Percentiles rank a stretch among this genome's conserved stretches.
These are phyloP conservation scores for Oidiodendron maius DNA, from an alignment of 495 filamentous ascomycete genomes.

Conservation along the genomic window DNA sequence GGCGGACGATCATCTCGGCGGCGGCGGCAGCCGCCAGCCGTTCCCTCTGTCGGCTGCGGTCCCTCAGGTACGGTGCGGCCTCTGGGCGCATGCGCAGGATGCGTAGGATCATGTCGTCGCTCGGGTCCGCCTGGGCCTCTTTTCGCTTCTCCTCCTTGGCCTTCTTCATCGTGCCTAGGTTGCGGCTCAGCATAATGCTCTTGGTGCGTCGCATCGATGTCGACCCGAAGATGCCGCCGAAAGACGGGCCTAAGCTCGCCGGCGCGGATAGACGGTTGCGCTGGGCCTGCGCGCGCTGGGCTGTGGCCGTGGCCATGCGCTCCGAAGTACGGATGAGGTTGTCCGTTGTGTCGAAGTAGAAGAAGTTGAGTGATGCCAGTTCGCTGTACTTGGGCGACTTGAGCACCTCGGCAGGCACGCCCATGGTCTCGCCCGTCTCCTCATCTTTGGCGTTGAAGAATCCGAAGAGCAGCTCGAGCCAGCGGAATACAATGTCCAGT, in stretches of 20 bases:
- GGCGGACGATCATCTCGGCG: slow-evolving; percentile 89
- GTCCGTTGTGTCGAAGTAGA: slow-evolving; percentile 93
- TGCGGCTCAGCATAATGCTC: slow-evolving; percentile 90
- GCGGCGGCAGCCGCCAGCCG: slow-evolving; percentile 82
- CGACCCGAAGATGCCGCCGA: slow-evolving; percentile 63
- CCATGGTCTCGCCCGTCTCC: slow-evolving; percentile 74
- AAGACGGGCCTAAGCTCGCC: slow-evolving; percentile 45
- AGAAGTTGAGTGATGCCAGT: slow-evolving; percentile 91
- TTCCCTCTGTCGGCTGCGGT: slow-evolving; percentile 90
- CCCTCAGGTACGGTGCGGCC: slow-evolving; percentile 82
- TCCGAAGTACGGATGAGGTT: slow-evolving; percentile 89
- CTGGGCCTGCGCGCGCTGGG: slow-evolving; percentile 67
- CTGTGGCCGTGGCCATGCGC: slow-evolving; percentile 86
- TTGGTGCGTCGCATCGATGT: slow-evolving; percentile 74
- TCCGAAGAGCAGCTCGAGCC: slow-evolving; percentile 84
- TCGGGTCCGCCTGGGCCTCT: slow-evolving; percentile 93
- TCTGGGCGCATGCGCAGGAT: slow-evolving; percentile 96
- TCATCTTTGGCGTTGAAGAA: slow-evolving; percentile 96
- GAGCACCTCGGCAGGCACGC: slow-evolving; percentile 84
- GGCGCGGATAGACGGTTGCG: slow-evolving; percentile 71
- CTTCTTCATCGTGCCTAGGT: slow-evolving; percentile 92
- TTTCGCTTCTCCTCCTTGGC: slow-evolving; percentile 93
- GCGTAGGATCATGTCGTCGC: slow-evolving; percentile 95
- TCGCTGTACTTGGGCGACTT: slow-evolving; percentile 98
- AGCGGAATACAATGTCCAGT: slow-evolving; percentile 90